phyloP scores from a whole-genome alignment of 768 basidiomycete genomes.

The Tricholoma sp. region DNA sequence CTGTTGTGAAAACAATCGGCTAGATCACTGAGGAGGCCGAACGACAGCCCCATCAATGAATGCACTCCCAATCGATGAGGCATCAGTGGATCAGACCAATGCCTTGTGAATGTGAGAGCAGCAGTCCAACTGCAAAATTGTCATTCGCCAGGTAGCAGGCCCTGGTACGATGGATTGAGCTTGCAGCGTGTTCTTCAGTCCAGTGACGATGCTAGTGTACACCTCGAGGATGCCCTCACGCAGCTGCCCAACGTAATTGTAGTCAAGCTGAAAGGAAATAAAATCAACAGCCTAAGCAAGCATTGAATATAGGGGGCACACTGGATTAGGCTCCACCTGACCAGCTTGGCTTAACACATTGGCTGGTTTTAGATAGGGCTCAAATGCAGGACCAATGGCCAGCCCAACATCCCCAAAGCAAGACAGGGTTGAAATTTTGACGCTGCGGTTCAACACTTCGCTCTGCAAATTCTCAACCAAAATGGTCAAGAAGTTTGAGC shows the following conservation, averaged over 20 bases:
- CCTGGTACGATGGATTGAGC: slow-evolving; percentile 34
- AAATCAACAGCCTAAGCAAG: background rate
- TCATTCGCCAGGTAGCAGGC: slow-evolving; percentile 7
- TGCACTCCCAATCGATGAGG: slow-evolving; percentile 81
- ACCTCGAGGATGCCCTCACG: slow-evolving; percentile 97
- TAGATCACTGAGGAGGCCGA: slow-evolving; percentile 92
- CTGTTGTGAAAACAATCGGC: slow-evolving; percentile 83
- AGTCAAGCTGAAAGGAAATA: slow-evolving; percentile 53
- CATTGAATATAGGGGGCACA: slow-evolving; percentile 31
- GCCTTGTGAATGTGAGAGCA: slow-evolving; percentile 63
- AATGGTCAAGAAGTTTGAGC: slow-evolving; percentile 86
- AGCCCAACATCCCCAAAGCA: slow-evolving; percentile 97
- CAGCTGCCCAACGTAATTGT: slow-evolving; percentile 83
- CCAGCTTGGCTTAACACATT: slow-evolving; percentile 91
- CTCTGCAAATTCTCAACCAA: slow-evolving; percentile 89
- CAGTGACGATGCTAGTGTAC: slow-evolving; percentile 91
- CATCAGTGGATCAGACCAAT: slow-evolving; percentile 81
- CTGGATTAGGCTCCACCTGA: slow-evolving; percentile 79
- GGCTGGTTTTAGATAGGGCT: slow-evolving; percentile 84
- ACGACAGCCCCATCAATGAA: slow-evolving; percentile 61
- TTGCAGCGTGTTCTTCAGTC: slow-evolving; percentile 79
- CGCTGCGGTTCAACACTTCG: slow-evolving; percentile 84
- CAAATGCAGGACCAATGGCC: slow-evolving; percentile 81
- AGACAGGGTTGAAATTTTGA: slow-evolving; percentile 94
- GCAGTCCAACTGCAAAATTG: slow-evolving; percentile 34